These are phyloP conservation scores for Jimgerdemannia flammicorona DNA, from an alignment of 192 early-diverging fungal genomes.

Conservation along the genomic window DNA sequence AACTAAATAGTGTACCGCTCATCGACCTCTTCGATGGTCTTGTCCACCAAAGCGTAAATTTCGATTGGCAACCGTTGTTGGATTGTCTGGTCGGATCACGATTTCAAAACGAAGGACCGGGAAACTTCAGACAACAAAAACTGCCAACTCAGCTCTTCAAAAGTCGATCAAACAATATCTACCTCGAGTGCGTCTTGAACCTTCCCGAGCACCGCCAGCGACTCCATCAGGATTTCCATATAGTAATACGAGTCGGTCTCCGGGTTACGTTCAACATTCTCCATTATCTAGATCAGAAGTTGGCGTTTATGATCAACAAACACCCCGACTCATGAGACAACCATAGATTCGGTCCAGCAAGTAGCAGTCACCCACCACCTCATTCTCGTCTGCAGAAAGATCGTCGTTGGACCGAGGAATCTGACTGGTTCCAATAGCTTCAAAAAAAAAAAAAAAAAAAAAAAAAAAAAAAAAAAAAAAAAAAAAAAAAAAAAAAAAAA, in stretches of 20 bases:
- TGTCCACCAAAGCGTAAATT: slow-evolving; percentile 67
- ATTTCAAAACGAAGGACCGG: background rate
- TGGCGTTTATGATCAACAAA: background rate
- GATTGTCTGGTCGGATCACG: slow-evolving; percentile 45
- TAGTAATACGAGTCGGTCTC: slow-evolving; percentile 76
- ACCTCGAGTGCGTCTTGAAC: slow-evolving; percentile 50
- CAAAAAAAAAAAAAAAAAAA: too few relatives aligned
- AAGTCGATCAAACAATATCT: background rate
- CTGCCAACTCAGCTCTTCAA: background rate
- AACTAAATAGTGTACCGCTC: slow-evolving; percentile 46
- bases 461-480: too few relatives aligned
- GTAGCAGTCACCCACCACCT: slow-evolving; percentile 31
- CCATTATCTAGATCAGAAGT: slow-evolving; percentile 34
- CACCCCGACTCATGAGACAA: background rate
- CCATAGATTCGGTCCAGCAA: background rate
- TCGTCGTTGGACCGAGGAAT: slow-evolving; percentile 2
- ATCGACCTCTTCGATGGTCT: slow-evolving; percentile 69
- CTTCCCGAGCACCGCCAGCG: slow-evolving; percentile 54
- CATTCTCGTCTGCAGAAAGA: slow-evolving; percentile 35
- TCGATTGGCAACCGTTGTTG: slow-evolving; percentile 67
- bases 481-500: too few relatives aligned
- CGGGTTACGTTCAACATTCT: slow-evolving; percentile 62
- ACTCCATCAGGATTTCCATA: slow-evolving; percentile 74
- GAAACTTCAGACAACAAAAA: too few relatives aligned
- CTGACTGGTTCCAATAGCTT: background rate